Evolutionary conservation across 805 yeast genomes (phyloP).

Genomic region (Starmerella bombi): DNA sequence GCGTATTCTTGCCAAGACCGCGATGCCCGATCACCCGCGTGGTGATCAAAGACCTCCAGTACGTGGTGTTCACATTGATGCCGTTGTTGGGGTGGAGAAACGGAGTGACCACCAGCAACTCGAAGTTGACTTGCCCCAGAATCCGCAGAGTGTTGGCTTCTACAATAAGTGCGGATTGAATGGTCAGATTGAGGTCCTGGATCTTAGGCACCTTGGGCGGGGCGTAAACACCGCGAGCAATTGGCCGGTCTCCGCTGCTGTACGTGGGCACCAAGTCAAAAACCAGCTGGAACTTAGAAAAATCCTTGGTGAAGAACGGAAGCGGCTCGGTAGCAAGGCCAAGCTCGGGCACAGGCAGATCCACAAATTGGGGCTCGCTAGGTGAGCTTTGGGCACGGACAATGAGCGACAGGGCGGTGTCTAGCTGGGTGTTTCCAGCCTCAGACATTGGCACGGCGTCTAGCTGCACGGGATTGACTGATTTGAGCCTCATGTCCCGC

Average conservation of each 20-base stretch:
- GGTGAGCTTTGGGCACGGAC: slow-evolving; percentile 35
- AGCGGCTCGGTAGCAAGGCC: slow-evolving; percentile 51
- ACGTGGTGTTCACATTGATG: slow-evolving; percentile 54
- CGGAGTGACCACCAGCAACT: slow-evolving; percentile 55
- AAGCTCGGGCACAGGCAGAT: slow-evolving; percentile 72
- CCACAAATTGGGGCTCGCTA: slow-evolving; percentile 49
- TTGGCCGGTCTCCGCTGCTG: slow-evolving; percentile 28
- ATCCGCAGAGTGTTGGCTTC: slow-evolving; percentile 59
- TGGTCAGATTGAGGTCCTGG: slow-evolving; percentile 49
- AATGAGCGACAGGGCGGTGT: slow-evolving; percentile 70
- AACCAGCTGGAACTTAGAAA: slow-evolving; percentile 37
- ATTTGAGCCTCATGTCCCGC: slow-evolving; percentile 53
- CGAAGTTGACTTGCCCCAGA: slow-evolving; percentile 67
- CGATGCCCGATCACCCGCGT: slow-evolving; percentile 93
- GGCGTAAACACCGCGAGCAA: slow-evolving; percentile 78
- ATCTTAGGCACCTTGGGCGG: slow-evolving; percentile 36
- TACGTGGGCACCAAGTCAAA: slow-evolving; percentile 90
- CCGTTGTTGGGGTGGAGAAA: slow-evolving; percentile 59
- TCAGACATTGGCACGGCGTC: slow-evolving; percentile 64
- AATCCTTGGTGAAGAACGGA: slow-evolving; percentile 41
- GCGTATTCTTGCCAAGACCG: slow-evolving; percentile 79
- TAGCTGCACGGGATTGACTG: slow-evolving; percentile 46
- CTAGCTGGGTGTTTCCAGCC: slow-evolving; percentile 69
- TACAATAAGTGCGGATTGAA: slow-evolving; percentile 57
- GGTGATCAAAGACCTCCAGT: slow-evolving; percentile 81